Conservation (phyloP, 1,284 basidiomycete species). For the Tilletia horrida region DNA sequence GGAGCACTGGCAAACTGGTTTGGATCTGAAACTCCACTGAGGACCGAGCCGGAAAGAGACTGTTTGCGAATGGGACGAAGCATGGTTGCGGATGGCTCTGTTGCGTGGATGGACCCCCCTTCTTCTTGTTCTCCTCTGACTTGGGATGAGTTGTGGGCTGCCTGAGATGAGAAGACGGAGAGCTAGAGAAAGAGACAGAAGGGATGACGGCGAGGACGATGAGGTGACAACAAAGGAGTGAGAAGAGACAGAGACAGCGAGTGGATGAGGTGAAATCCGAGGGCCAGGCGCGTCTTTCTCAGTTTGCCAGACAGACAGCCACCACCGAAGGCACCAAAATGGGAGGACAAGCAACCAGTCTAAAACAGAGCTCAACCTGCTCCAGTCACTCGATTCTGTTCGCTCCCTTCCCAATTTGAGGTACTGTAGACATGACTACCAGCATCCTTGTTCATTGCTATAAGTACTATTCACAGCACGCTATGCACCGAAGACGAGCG, state of each 20-base stretch:
- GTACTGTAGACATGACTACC: too few relatives aligned
- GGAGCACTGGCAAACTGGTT: conserved; percentile 2
- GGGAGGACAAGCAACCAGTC: background rate
- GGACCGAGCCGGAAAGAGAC: background rate
- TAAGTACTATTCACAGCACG: too few relatives aligned
- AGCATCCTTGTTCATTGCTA: too few relatives aligned
- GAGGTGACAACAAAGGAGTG: background rate
- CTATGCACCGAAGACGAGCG: too few relatives aligned
- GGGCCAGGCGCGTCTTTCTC: background rate
- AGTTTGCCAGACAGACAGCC: background rate
- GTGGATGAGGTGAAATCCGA: background rate
- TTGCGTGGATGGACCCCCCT: background rate
- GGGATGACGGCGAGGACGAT: background rate
- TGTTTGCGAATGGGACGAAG: conserved; percentile 5
- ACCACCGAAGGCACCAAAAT: too few relatives aligned
- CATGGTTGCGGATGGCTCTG: background rate
- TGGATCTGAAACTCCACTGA: conserved; percentile 5
- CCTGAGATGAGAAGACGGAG: background rate
- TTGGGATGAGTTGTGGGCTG: too few relatives aligned
- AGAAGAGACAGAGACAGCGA: background rate
- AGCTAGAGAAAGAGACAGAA: background rate
- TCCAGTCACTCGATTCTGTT: background rate
- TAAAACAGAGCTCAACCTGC: background rate
- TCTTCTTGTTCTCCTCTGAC: background rate
- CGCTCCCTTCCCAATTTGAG: too few relatives aligned